Percentiles rank a stretch among this genome's conserved stretches.
phyloP scores from a whole-genome alignment of 1,284 basidiomycete species.

The Puccinia horiana region DNA sequence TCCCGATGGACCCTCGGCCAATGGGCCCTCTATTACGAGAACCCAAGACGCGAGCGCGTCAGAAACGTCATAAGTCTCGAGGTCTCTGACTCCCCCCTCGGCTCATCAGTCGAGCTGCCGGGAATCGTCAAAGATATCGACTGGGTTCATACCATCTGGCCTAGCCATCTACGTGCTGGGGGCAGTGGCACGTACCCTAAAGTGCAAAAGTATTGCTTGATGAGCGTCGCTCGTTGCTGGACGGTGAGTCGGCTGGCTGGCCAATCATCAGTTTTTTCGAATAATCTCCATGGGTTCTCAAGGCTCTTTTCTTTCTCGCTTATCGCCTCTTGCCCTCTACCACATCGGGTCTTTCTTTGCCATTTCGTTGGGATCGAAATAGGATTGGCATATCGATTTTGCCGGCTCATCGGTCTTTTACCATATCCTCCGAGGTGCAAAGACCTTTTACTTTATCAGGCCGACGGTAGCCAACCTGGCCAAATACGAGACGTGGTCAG shows the following conservation, averaged over 20 bases:
- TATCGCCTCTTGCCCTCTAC: neutral
- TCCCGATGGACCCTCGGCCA: conserved; percentile 75
- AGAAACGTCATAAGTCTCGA: conserved; percentile 87
- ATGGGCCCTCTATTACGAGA: conserved; percentile 84
- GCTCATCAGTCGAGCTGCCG: conserved; percentile 76
- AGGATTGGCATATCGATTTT: conserved; percentile 97
- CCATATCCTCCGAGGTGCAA: conserved; percentile 56
- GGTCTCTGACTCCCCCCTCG: conserved; percentile 74
- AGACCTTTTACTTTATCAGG: conserved; percentile 92
- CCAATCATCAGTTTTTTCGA: conserved; percentile 51
- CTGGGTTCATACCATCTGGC: conserved; percentile 97
- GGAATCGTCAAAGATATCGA: conserved; percentile 71
- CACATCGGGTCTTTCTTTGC: conserved; percentile 4
- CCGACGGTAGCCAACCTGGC: conserved; percentile 83
- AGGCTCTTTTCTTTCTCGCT: neutral
- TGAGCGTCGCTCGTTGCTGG: conserved; percentile 83
- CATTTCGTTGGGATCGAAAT: conserved; percentile 22
- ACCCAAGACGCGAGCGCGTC: conserved; percentile 73
- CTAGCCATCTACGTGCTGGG: conserved; percentile 58
- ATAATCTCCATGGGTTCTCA: neutral
- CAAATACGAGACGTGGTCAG: conserved; percentile 87
- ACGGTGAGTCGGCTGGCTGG: conserved; percentile 67
- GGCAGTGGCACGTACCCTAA: conserved; percentile 70
- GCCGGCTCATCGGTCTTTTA: conserved; percentile 94
- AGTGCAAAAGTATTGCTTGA: conserved; percentile 92